Evolutionary conservation across 257 asterid genomes (phyloP), one percentile per base, ranked within the genome.

Genomic region (Petrea volubilis): DNA sequence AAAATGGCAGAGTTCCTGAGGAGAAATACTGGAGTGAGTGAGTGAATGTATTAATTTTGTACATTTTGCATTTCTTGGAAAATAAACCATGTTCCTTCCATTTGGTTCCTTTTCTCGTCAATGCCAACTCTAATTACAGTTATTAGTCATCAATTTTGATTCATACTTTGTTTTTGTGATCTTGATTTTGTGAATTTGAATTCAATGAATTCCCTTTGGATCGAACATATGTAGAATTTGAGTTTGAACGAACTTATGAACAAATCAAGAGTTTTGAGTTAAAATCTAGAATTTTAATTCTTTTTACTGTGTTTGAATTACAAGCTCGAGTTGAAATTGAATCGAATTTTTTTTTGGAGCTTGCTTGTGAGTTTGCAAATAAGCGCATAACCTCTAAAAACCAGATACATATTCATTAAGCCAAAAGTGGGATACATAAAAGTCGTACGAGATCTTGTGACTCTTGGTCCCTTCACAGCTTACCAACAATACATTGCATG

Each of bases 21-120:
- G 92, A 88, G 64, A 81, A 87, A 64, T 86, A 91, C 70, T 91
- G 96, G 96, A 91, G 97, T 59, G 96, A 88, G 70, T 91, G 76
- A 83, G 41, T 49, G 49, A 7, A 21, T 55, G 40, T 11, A 63
- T 24, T 3, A n/a, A 28, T 60, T 68, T 28, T 72, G 57, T 29
- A 14, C 3, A 27, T 27, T 38, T 9, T 11, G 14, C 9, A 13
- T 43, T 47, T 17, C 14, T 20, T 14, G 68, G 68, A 11, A 68
- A 67, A 70, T 63, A 50, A 57, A 18, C 15, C 23, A 29, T 41
- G 38, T 28, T 60, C 23, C 33, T 55, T 23, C 53, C n/a, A 28
- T 65, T 64, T 20, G 56, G 20, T 23, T 33, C 20, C 24, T 0
- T 34, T 1, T 61, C 0, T 17, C 11, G 7, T n/a, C 7, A 10